Percentiles rank a stretch among this genome's conserved stretches.
These are phyloP conservation scores for Bisporella sp. DNA, from an alignment of 2,329 filamentous ascomycete genomes.

Conservation along the genomic window DNA sequence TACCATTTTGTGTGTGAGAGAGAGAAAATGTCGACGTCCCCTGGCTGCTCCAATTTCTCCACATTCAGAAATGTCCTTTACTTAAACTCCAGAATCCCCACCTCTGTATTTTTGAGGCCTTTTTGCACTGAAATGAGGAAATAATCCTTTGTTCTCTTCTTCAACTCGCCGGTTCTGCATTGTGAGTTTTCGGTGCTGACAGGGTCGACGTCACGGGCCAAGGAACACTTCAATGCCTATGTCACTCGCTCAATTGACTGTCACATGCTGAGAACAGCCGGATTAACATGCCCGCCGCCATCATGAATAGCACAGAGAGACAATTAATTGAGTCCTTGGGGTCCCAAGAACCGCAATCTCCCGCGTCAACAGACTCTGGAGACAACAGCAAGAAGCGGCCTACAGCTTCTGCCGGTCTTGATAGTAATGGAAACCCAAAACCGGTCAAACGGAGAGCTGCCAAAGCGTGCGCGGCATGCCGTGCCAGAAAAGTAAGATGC, in stretches of 20 bases:
- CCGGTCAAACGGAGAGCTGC: constrained; percentile 72
- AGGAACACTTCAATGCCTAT: not conserved
- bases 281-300: constrained; percentile 25
- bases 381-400: constrained; percentile 16
- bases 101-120: not conserved
- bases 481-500: constrained; percentile 85
- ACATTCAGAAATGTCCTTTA: no score
- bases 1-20: no score
- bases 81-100: no score
- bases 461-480: constrained; percentile 82
- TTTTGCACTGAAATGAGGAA: not conserved
- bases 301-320: constrained; percentile 15
- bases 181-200: not conserved
- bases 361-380: not conserved
- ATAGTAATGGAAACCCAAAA: constrained; percentile 18
- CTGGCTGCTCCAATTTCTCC: no score
- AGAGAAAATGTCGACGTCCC: no score
- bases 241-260: not conserved
- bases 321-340: not conserved
- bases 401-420: constrained; percentile 9
- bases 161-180: not conserved
- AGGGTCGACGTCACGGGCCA: not conserved
- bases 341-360: constrained; percentile 4
- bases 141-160: not conserved
- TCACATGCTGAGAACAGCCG: not conserved